Base-by-base conservation (phyloP, 495 filamentous ascomycete species). In the Astrothelium macrocarpum region DNA sequence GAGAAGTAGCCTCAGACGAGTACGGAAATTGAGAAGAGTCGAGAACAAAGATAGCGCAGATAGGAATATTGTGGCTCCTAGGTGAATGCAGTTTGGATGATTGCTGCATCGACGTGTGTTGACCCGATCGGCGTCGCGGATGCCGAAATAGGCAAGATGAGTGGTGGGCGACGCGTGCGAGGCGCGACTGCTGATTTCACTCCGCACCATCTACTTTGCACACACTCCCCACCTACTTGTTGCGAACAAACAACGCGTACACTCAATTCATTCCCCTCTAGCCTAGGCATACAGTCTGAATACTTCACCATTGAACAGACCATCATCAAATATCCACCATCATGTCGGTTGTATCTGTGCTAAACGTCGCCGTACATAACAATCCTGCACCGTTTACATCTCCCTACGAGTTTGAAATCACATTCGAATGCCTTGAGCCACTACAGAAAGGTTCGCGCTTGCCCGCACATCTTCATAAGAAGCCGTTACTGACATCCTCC, bases 281-380 rank as follows among this genome's bases (percentile, higher is more conserved):
- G 20, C 49, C 7, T 11, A 56, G n/a, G n/a, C n/a, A n/a, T n/a
- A n/a, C n/a, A n/a, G n/a, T n/a, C n/a, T n/a, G n/a, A n/a, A n/a
- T n/a, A n/a, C n/a, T n/a, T n/a, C n/a, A n/a, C n/a, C n/a, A n/a
- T n/a, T n/a, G n/a, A n/a, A n/a, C n/a, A n/a, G n/a, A n/a, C n/a
- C n/a, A 56, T 56, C 49, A 12, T 28, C 49, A 29, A 4, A 9
- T 56, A 4, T 56, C 29, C 2, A 25, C 25, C 76, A 88, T 75
- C 64, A 98, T 98, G 94, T 96, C 94, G 70, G 90, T 97, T 73
- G 91, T 98, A 65, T 94, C 93, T 63, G 86, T 98, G 32, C 84
- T 98, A 43, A 91, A 91, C 74, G 94, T 97, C 64, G 89, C 93
- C 73, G 89, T 97, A 62, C 80, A 90, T 71, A 97, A 97, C 83